Evolutionary conservation across 139 green algal species (phyloP).

Genomic region (Medakamo hakoo): DNA sequence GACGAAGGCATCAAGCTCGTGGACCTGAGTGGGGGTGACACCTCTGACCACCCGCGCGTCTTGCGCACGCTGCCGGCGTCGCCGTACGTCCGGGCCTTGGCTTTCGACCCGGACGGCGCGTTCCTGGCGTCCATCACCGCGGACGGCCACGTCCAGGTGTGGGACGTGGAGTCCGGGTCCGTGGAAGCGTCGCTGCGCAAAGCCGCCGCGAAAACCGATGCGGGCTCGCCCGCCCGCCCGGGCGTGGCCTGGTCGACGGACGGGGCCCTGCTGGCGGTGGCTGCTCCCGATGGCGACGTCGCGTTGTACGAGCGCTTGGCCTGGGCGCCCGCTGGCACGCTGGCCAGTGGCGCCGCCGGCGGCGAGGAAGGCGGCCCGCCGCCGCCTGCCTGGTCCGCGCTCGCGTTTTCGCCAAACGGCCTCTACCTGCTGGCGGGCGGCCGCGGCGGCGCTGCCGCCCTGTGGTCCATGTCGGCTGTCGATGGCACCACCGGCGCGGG

Average conservation of each 20-base stretch:
- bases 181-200: background rate
- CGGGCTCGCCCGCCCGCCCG: constrained; percentile 4
- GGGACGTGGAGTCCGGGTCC: constrained; percentile 22
- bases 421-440: constrained; percentile 50
- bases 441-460: constrained; percentile 33
- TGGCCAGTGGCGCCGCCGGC: constrained; percentile 8
- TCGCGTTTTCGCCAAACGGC: constrained; percentile 64
- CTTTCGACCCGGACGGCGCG: constrained; percentile 60
- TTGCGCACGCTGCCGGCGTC: constrained; percentile 24
- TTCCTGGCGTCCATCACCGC: constrained; percentile 39
- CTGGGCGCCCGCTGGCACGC: constrained; percentile 22
- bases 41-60: constrained; percentile 4
- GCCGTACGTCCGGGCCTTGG: constrained; percentile 44
- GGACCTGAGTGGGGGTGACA: constrained; percentile 25
- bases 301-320: constrained; percentile 44
- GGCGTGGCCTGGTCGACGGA: constrained; percentile 49
- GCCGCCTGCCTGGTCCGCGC: constrained; percentile 18
- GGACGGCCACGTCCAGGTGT: constrained; percentile 48
- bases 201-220: constrained; percentile 12
- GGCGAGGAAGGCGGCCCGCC: constrained; percentile 21
- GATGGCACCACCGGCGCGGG: too few species aligned
- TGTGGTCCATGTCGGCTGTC: constrained; percentile 32
- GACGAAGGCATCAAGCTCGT: constrained; percentile 64
- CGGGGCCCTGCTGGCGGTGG: constrained; percentile 37
- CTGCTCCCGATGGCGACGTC: constrained; percentile 27